Conservation (phyloP, 2,329 filamentous ascomycete species). For the Periconia sp. region DNA sequence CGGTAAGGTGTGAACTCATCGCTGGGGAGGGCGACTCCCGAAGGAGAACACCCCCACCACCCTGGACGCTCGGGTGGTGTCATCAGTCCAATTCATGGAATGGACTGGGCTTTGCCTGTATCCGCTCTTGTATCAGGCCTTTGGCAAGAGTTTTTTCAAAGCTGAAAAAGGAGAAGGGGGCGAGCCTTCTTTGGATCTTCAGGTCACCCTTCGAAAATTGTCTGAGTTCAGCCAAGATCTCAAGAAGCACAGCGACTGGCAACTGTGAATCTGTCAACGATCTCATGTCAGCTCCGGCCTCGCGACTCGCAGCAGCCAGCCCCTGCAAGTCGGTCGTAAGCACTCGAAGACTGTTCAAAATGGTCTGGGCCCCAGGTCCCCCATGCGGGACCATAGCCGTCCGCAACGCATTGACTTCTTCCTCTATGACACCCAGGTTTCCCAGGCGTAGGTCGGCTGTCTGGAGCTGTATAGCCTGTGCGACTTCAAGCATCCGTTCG, state of each 20-base stretch:
- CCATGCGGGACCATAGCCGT: conserved; percentile 5
- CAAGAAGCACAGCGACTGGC: conserved; percentile 11
- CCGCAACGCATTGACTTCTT: conserved; percentile 5
- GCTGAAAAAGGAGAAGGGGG: conserved; percentile 10
- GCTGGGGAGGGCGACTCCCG: conserved; percentile 9
- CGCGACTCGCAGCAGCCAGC: conserved; percentile 8
- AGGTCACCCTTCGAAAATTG: conserved; percentile 3
- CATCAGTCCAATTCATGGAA: conserved; percentile 20
- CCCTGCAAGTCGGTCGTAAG: conserved; percentile 14
- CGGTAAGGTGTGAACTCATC: conserved; percentile 13
- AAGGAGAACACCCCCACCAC: conserved; percentile 8
- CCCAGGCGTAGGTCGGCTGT: not conserved
- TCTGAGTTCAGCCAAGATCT: conserved; percentile 13
- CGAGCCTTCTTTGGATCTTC: conserved; percentile 16
- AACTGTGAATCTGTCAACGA: conserved; percentile 10
- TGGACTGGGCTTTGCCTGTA: conserved; percentile 17
- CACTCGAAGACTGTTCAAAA: conserved; percentile 4
- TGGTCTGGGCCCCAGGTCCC: conserved; percentile 4
- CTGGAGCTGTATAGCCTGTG: not conserved
- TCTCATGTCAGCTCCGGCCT: conserved; percentile 6
- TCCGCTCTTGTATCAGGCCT: conserved; percentile 17
- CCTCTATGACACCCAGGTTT: not conserved
- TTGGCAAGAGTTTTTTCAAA: conserved; percentile 7
- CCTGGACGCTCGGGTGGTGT: conserved; percentile 5
- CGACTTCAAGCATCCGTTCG: not conserved